A percentile compares a stretch with the other conserved stretches of the same genome.
phyloP scores from a whole-genome alignment of 148 eudicot species.

The Selenicereus undatus region DNA sequence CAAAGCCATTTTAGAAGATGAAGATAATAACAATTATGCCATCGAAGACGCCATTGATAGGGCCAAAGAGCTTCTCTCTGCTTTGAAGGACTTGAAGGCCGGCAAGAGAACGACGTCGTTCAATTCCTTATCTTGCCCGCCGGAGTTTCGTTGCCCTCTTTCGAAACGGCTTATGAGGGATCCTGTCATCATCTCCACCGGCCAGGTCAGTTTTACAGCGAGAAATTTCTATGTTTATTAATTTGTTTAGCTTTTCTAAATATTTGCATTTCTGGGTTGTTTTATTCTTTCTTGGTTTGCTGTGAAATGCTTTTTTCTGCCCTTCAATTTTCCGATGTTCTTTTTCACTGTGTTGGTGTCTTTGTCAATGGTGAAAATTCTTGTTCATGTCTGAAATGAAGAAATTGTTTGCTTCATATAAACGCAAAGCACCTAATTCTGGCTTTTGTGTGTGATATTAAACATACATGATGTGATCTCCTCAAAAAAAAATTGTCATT shows the following conservation, averaged over 20 bases:
- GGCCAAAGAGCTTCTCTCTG: constrained; percentile 45
- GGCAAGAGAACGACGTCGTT: constrained; percentile 31
- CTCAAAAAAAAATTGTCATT: constrained; percentile 15
- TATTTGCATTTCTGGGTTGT: constrained; percentile 3
- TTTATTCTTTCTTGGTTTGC: not conserved
- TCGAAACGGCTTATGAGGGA: constrained; percentile 80
- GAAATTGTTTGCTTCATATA: constrained; percentile 13
- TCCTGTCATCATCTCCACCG: constrained; percentile 81
- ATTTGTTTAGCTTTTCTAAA: not conserved
- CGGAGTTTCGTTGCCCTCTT: constrained; percentile 74
- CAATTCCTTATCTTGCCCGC: constrained; percentile 37
- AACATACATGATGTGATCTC: constrained; percentile 9
- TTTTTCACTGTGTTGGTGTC: not conserved
- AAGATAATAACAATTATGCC: not conserved
- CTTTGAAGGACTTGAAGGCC: constrained; percentile 51
- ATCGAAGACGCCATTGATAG: constrained; percentile 36
- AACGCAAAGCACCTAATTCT: constrained; percentile 26
- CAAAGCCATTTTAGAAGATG: not conserved
- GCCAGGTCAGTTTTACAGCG: constrained; percentile 42
- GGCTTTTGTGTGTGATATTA: constrained; percentile 8
- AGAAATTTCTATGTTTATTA: not conserved
- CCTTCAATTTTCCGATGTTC: not conserved
- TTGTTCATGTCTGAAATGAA: constrained; percentile 17
- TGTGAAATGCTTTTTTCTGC: not conserved
- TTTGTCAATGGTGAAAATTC: constrained; percentile 10